A percentile compares a stretch with the other conserved stretches of the same genome.
phyloP scores from a whole-genome alignment of 2,329 filamentous ascomycete genomes.

The Thielaviopsis punctulata region DNA sequence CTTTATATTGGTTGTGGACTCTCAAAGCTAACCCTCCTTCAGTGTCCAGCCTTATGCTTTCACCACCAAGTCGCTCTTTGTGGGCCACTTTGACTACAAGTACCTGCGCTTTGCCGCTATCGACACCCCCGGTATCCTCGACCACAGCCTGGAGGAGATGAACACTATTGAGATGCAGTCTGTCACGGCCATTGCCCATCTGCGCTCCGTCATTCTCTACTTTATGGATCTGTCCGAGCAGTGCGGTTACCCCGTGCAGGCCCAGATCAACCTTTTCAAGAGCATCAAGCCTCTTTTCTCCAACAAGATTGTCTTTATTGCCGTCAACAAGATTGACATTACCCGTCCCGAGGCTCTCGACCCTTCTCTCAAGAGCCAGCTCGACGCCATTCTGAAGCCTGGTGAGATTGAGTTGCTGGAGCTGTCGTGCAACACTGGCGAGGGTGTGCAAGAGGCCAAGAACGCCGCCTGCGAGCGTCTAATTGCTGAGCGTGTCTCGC shows the following conservation, averaged over 20 bases:
- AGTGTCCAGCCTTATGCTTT: slow-evolving; percentile 76
- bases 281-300: slow-evolving; percentile 93
- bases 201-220: slow-evolving; percentile 87
- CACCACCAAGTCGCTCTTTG: slow-evolving; percentile 93
- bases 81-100: slow-evolving; percentile 96
- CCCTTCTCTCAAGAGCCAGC: slow-evolving; percentile 54
- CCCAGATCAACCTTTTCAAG: slow-evolving; percentile 88
- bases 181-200: slow-evolving; percentile 92
- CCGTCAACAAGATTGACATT: slow-evolving; percentile 97
- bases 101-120: slow-evolving; percentile 50
- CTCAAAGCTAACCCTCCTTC: neutral
- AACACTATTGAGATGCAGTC: slow-evolving; percentile 94
- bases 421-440: slow-evolving; percentile 84
- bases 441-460: slow-evolving; percentile 87
- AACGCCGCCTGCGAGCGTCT: slow-evolving; percentile 87
- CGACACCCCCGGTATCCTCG: slow-evolving; percentile 94
- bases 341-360: slow-evolving; percentile 75
- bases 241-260: slow-evolving; percentile 82
- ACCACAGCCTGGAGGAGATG: slow-evolving; percentile 97
- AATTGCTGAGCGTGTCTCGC: slow-evolving; percentile 79
- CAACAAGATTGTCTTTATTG: slow-evolving; percentile 92
- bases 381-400: slow-evolving; percentile 66
- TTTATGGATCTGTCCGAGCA: slow-evolving; percentile 97
- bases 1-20: neutral
- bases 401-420: slow-evolving; percentile 87